Base-by-base conservation (phyloP, 176 grass and related monocot species). In the Triticum turgidum region DNA sequence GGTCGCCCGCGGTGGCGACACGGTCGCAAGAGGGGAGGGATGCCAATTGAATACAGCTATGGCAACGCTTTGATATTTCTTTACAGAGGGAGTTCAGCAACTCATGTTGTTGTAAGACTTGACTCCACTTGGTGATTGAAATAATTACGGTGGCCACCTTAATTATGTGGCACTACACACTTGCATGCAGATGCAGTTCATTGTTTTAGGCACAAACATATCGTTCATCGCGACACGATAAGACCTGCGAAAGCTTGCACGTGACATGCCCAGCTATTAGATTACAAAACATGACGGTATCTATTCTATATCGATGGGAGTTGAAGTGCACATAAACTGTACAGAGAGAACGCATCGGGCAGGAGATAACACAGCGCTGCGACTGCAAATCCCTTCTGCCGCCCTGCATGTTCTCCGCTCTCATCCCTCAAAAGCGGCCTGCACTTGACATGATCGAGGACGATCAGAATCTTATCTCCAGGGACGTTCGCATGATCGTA, bases 321-420 rank as follows among this genome's bases (percentile, higher is more conserved):
- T 51, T 37, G 8, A 24, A 30, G 18, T 34, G 11, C 10, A 14
- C 17, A 81, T 5, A 81, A 84, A 65, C 25, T 65, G 71, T 14
- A 45, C 71, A 76, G 83, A 12, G 62, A 24, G 44, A 67, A 78
- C 7, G 87, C 81, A 63, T 71, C 83, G 30, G 51, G 22, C 88
- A 77, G 21, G 35, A 22, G 6, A 7, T 54, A 54, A 61, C 21
- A 4, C 39, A 8, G 15, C 70, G 12, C 49, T 38, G 63, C 52
- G 65, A 21, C 62, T 49, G 63, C 37, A 49, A 51, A 64, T 71
- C 85, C 78, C 27, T 84, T 65, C 5, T 41, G 65, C 65, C 27
- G 73, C 24, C 67, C 80, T 66, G 45, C 3, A 5, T 9, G 54
- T 58, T 30, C 71, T 59, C 1, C 12, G 42, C 62, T 10, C 44